Conservation (phyloP, 441 rosid genomes). For the Erodium texanum region DNA sequence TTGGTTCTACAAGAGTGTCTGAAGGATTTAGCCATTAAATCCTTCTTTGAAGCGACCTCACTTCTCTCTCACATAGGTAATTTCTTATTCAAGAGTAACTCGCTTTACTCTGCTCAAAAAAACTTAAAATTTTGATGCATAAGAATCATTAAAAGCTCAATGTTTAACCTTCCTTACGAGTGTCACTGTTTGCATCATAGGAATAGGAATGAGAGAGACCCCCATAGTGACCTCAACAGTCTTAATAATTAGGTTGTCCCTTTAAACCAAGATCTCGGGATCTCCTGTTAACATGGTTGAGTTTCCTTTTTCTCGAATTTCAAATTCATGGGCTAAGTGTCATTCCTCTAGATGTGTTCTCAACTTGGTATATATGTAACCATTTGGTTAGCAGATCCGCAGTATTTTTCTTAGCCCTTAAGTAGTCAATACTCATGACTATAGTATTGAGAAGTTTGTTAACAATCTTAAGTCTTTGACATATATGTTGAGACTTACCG, state of each 20-base stretch:
- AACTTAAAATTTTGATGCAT: background rate
- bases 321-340: too few relatives aligned
- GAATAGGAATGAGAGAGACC: background rate
- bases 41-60: background rate
- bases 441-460: too few relatives aligned
- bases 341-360: too few relatives aligned
- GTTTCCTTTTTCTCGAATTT: too few relatives aligned
- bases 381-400: too few relatives aligned
- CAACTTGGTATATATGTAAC: too few relatives aligned
- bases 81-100: background rate
- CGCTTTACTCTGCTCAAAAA: background rate
- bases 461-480: too few relatives aligned
- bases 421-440: too few relatives aligned
- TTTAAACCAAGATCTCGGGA: conserved; percentile 16
- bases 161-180: background rate
- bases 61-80: conserved; percentile 8
- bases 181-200: background rate
- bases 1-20: background rate
- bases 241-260: background rate
- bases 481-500: too few relatives aligned
- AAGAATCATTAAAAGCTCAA: background rate
- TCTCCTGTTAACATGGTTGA: too few relatives aligned
- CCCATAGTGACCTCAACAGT: background rate
- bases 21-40: background rate
- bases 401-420: too few relatives aligned